These are phyloP conservation scores for Mycena sanguinolenta DNA, from an alignment of 768 basidiomycete genomes.

Conservation along the genomic window DNA sequence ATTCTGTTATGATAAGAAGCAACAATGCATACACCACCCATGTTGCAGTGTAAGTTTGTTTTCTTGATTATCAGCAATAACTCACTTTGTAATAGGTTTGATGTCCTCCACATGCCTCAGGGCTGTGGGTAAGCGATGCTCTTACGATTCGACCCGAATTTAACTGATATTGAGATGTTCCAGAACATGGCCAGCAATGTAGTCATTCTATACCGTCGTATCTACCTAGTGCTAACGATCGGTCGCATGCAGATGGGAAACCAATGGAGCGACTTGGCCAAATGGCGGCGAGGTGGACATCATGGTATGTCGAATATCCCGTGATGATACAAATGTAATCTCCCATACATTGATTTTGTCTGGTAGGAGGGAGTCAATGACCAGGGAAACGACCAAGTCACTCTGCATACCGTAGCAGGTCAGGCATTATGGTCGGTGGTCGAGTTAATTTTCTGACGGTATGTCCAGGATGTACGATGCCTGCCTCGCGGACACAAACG, in stretches of 20 bases:
- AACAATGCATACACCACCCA: conserved; percentile 66
- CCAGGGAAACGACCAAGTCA: conserved; percentile 54
- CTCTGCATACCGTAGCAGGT: conserved; percentile 60
- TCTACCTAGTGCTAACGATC: neutral
- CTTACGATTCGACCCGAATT: neutral
- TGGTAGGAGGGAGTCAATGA: conserved; percentile 60
- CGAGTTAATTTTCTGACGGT: neutral
- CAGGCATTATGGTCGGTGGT: conserved; percentile 1
- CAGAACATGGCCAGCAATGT: conserved; percentile 60
- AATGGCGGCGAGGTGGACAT: conserved; percentile 56
- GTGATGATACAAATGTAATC: too few relatives aligned
- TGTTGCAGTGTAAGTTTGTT: conserved; percentile 61
- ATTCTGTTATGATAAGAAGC: conserved; percentile 66
- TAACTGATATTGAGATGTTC: neutral
- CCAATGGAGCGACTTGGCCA: conserved; percentile 65
- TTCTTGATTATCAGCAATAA: neutral
- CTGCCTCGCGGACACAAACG: conserved; percentile 52
- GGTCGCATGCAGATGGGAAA: conserved; percentile 57
- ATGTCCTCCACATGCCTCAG: conserved; percentile 67
- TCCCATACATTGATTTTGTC: conserved; percentile 26
- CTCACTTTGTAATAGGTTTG: conserved; percentile 46
- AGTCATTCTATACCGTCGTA: conserved; percentile 26
- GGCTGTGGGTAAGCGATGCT: conserved; percentile 57
- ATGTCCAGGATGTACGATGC: conserved; percentile 60
- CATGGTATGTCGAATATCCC: conserved; percentile 30